phyloP scores from a whole-genome alignment of 768 basidiomycete species.

The Lactarius sp. region DNA sequence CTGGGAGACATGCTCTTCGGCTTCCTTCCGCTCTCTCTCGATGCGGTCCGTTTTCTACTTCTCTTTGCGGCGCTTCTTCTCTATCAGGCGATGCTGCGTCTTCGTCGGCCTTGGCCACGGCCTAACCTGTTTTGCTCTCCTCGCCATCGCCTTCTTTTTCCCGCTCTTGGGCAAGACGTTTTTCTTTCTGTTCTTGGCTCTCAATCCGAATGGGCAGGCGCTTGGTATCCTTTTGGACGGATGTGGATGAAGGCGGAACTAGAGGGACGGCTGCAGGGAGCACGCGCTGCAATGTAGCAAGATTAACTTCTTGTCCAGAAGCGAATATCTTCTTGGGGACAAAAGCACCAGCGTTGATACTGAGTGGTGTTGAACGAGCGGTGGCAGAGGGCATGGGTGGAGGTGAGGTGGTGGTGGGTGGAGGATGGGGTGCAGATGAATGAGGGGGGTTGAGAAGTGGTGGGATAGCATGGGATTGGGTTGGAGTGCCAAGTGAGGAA shows the following conservation, averaged over 20 bases:
- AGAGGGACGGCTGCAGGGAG: conserved; percentile 39
- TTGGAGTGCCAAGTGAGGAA: conserved; percentile 48
- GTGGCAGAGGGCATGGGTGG: conserved; percentile 61
- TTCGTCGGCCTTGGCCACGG: conserved; percentile 28
- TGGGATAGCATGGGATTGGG: conserved; percentile 53
- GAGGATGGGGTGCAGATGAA: conserved; percentile 40
- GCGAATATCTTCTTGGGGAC: conserved; percentile 46
- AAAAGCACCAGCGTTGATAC: conserved; percentile 60
- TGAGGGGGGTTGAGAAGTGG: conserved; percentile 40
- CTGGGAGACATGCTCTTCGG: conserved; percentile 21
- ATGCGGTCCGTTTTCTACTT: conserved; percentile 43
- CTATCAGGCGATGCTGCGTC: conserved; percentile 25
- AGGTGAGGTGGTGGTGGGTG: conserved; percentile 56
- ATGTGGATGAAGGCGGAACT: conserved; percentile 25
- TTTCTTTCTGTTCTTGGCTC: conserved; percentile 50
- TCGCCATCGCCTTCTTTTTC: conserved; percentile 45
- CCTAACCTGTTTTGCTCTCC: conserved; percentile 37
- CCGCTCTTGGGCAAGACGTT: conserved; percentile 43
- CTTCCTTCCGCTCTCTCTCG: conserved; percentile 30
- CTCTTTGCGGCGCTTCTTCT: conserved; percentile 35
- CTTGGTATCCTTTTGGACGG: conserved; percentile 23
- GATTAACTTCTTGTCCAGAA: conserved; percentile 57
- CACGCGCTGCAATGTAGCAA: conserved; percentile 52
- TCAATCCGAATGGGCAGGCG: conserved; percentile 54
- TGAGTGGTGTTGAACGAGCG: conserved; percentile 40